Percentiles rank a stretch among this genome's conserved stretches.
These are phyloP conservation scores for Omphalotus olearius DNA, from an alignment of 1,284 basidiomycete species.

Conservation along the genomic window DNA sequence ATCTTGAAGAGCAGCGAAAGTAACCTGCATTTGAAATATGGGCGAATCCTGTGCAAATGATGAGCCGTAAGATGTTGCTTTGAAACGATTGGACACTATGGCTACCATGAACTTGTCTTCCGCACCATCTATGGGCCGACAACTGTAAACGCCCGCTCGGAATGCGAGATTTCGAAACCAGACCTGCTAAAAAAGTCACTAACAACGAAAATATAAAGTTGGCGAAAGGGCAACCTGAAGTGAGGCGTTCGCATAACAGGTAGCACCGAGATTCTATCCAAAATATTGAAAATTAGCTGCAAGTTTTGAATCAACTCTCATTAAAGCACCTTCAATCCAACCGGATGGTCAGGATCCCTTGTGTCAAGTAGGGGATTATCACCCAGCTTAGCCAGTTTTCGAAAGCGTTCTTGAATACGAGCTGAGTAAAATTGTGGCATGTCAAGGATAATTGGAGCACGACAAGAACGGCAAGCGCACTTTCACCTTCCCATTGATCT, in stretches of 20 bases:
- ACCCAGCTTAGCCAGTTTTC: slow-evolving; percentile 49
- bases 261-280: slow-evolving; percentile 83
- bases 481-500: slow-evolving; percentile 68
- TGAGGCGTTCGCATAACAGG: slow-evolving; percentile 91
- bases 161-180: slow-evolving; percentile 72
- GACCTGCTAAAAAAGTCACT: slow-evolving; percentile 34
- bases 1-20: slow-evolving; percentile 79
- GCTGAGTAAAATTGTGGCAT: background rate
- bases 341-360: slow-evolving; percentile 56
- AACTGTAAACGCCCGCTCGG: slow-evolving; percentile 60
- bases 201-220: slow-evolving; percentile 29
- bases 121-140: slow-evolving; percentile 44
- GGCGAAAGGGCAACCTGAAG: slow-evolving; percentile 73
- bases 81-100: slow-evolving; percentile 7
- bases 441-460: background rate
- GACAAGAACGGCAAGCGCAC: slow-evolving; percentile 26
- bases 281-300: slow-evolving; percentile 6
- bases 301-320: slow-evolving; percentile 10
- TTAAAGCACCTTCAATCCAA: slow-evolving; percentile 67
- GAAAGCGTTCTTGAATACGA: slow-evolving; percentile 45
- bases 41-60: slow-evolving; percentile 52
- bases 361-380: slow-evolving; percentile 46
- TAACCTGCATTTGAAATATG: slow-evolving; percentile 70
- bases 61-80: slow-evolving; percentile 8
- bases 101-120: slow-evolving; percentile 53